Percentiles rank a stretch among this genome's conserved stretches.
These are phyloP conservation scores for Lasiodiplodia citricola DNA, from an alignment of 2,329 filamentous ascomycete species.

Conservation along the genomic window DNA sequence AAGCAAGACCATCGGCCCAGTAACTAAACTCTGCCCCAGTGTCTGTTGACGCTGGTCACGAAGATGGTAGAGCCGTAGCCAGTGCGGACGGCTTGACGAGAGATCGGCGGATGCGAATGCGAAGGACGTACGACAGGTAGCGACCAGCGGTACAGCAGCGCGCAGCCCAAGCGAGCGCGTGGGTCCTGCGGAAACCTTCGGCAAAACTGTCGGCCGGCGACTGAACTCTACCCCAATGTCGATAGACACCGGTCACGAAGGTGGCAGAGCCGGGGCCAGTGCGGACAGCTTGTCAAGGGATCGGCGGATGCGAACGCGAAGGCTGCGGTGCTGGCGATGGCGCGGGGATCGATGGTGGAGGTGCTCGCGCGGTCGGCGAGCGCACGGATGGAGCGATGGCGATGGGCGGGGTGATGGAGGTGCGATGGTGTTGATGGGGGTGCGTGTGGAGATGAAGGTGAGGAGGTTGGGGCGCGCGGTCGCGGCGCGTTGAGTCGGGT, in stretches of 20 bases:
- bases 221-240: background rate
- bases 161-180: background rate
- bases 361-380: no score
- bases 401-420: no score
- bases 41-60: background rate
- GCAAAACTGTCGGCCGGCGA: slow-evolving; percentile 1
- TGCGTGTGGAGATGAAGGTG: no score
- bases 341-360: no score
- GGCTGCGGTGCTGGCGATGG: background rate
- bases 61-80: background rate
- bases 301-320: slow-evolving; percentile 1
- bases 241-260: background rate
- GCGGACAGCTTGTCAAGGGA: background rate
- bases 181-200: background rate
- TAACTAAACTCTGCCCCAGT: background rate
- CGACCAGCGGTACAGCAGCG: background rate
- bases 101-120: background rate
- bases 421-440: no score
- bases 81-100: background rate
- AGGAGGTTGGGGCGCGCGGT: no score
- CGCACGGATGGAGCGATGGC: no score
- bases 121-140: background rate
- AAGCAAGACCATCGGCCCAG: background rate
- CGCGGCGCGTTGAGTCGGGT: no score
- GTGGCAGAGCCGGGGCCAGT: slow-evolving; percentile 9